Evolutionary conservation across 129 eudicot species (phyloP), one percentile per base, ranked within the genome.

Genomic region (Chrysanthemum lavandulifolium): DNA sequence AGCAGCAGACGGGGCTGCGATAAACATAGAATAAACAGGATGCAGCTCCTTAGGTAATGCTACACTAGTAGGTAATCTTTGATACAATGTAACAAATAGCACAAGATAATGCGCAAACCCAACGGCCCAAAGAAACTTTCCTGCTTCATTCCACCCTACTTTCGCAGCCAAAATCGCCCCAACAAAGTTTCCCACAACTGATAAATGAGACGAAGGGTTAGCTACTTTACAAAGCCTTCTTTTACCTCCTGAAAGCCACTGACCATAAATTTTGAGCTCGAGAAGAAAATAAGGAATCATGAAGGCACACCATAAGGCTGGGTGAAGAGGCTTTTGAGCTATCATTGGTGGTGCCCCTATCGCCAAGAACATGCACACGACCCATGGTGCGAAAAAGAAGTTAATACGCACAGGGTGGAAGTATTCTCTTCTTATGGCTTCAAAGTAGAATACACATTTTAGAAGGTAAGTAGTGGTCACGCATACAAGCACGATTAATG

Each of bases 201-300:
- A 90, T 4, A 94, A 75, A 66, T 94, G 98, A 4, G 97, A 90
- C 52, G 97, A 90, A 1, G 98, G 98, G 78, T 94, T 94, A 4
- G 97, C 98, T 61, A 94, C 98, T 73, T 86, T 88, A 43, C 89
- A 80, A 31, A 94, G 82, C 53, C 98, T 74, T 67, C 98, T 61
- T 51, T 90, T 90, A 27, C 98, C 98, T n/a, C 98, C 98, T 0
- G 98, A 94, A 19, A 94, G 89, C 98, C 98, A 94, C 47, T 94
- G 98, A 1, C 98, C 98, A 33, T 94, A 94, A 49, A 94, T 90
- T 66, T 94, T 94, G 54, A 94, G 89, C 69, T 94, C 97, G 14
- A 94, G 97, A 47, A 81, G 75, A 65, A 94, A 71, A 63, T 82
- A 72, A 0, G 98, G 98, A 2, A 68, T 85, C 91, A 88, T 86